Base-by-base conservation (phyloP, 257 asterid species). In the Knoxia roxburghii region DNA sequence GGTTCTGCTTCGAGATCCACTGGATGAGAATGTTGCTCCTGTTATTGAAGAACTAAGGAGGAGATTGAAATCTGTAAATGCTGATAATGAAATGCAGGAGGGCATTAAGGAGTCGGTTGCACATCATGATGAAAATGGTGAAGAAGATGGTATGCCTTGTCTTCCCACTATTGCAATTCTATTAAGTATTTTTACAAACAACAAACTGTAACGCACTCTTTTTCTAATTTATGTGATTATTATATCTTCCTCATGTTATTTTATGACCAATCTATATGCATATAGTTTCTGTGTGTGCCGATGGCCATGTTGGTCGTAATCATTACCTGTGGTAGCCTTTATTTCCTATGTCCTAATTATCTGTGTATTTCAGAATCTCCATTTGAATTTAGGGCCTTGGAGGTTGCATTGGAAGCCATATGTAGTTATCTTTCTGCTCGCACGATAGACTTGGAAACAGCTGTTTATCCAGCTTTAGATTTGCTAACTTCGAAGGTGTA, bases 381-480 rank as follows among this genome's bases (percentile, higher is more conserved):
- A n/a, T 92, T 92, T 72, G 97, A 92, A 72, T 89, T 92, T 56
- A 80, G 84, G 73, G 98, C 96, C 24, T 83, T 92, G 33, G 98
- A 92, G 83, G 90, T 89, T 18, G 96, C 96, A 40, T 72, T 92
- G 79, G 98, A 92, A 75, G 98, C 95, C 69, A 92, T 92, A 63
- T 92, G 97, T 72, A 92, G 95, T 80, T 86, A 68, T 68, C 91
- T 86, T 74, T 80, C 95, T 70, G 97, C 97, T 7, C 93, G 96
- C 23, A 80, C 96, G 9, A 72, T 75, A 23, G 98, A 92, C 62
- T 65, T 92, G 86, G 98, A 92, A 83, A 84, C 84, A 76, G 97
- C 90, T 75, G 95, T 88, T 45, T 92, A 92, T 73, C 98, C 97
- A 45, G 96, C 96, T 77, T 75, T 92, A 67, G 98, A 92, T 76